A percentile compares a stretch with the other conserved stretches of the same genome.
Conservation (phyloP, 1,139 yeast genomes). For the Sugiyamaella sp. region DNA sequence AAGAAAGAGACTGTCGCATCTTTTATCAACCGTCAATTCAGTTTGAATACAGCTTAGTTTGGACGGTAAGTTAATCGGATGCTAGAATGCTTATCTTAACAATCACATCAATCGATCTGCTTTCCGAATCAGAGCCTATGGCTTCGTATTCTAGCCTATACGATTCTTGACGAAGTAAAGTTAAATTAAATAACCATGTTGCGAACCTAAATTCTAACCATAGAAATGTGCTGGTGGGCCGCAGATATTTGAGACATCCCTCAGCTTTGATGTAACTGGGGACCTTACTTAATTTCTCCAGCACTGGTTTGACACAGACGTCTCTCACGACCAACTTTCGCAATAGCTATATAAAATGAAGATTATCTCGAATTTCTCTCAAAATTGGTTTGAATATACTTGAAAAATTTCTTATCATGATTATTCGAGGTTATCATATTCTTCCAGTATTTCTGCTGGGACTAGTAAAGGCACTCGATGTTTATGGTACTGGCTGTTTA, state of each 20-base stretch:
- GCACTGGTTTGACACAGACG: too few relatives aligned
- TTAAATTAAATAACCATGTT: background rate
- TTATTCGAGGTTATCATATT: background rate
- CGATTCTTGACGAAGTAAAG: background rate
- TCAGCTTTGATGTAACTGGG: background rate
- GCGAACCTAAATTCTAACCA: background rate
- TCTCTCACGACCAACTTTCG: background rate
- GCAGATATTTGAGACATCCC: background rate
- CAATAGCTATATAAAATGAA: background rate
- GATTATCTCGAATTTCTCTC: background rate
- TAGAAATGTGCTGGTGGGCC: background rate
- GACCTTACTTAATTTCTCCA: background rate
- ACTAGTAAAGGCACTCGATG: conserved; percentile 2
- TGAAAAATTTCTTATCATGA: background rate
- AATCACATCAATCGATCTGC: background rate
- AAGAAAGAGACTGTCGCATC: too few relatives aligned
- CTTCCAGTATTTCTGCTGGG: background rate
- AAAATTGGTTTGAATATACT: background rate
- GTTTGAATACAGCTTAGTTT: too few relatives aligned
- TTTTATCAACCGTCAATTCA: too few relatives aligned
- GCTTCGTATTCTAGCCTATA: background rate
- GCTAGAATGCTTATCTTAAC: too few relatives aligned
- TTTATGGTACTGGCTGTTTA: conserved; percentile 19
- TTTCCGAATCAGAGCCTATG: background rate
- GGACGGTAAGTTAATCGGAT: background rate